Evolutionary conservation across 106 monocot species (phyloP).

Genomic region (Dendrobium chrysotoxum): DNA sequence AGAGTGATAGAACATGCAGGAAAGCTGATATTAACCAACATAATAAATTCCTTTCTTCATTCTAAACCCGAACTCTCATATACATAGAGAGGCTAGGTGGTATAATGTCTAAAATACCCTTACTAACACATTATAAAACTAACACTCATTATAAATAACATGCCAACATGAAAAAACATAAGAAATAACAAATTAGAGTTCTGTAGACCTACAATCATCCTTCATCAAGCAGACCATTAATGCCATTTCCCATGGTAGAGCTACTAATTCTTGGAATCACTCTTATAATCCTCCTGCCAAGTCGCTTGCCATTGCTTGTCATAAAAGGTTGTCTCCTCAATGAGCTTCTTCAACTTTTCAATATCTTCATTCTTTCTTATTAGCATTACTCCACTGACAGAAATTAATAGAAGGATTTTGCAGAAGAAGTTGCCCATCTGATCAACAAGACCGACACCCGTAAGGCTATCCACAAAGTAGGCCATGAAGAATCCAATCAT

Average conservation of each 20-base stretch:
- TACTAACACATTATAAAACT: no score
- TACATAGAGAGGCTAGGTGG: no score
- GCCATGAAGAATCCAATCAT: slow-evolving; percentile 90
- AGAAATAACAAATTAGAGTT: no score
- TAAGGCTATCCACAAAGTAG: slow-evolving; percentile 79
- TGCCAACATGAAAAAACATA: no score
- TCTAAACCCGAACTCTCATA: no score
- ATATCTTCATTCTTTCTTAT: slow-evolving; percentile 76
- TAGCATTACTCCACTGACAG: slow-evolving; percentile 52
- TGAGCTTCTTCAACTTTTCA: slow-evolving; percentile 58
- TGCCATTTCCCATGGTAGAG: neutral
- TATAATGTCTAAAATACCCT: no score
- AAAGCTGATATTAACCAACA: no score
- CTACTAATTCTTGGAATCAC: slow-evolving; percentile 22
- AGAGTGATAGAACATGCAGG: no score
- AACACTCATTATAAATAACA: no score
- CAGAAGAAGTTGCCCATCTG: slow-evolving; percentile 89
- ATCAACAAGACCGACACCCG: slow-evolving; percentile 65
- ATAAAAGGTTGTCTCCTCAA: slow-evolving; percentile 78
- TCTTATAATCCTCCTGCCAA: slow-evolving; percentile 53
- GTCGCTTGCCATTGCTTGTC: slow-evolving; percentile 93
- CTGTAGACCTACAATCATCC: no score
- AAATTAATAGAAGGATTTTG: slow-evolving; percentile 64
- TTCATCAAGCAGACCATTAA: no score
- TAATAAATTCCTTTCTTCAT: no score